Evolutionary conservation across 2,329 filamentous ascomycete genomes (phyloP), one percentile per base, ranked within the genome.

Genomic region (Neurospora sp.): DNA sequence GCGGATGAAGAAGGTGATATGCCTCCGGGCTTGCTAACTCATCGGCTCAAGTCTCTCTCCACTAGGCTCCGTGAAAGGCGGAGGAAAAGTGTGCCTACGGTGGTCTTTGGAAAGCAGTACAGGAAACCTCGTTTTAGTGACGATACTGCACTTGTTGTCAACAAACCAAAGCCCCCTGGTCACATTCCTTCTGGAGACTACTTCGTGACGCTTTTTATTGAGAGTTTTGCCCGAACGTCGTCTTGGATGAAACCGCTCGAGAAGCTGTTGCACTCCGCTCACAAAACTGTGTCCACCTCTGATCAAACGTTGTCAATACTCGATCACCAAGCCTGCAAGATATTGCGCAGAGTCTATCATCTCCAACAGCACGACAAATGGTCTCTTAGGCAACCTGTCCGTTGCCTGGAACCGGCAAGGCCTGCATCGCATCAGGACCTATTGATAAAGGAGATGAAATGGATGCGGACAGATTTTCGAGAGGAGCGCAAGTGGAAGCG

Each of bases 381-480:
- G 95, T 96, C 94, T 5, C 81, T 99, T 66, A 87, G 95, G 68
- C 96, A 99, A 77, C 89, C 94, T 62, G 92, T 96, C 77, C 91
- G 93, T 70, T 92, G 89, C 46, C 85, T 89, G 1, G 96, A 99
- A 79, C 94, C 95, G 4, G 85, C 87, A 4, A 88, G 93, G 43
- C 90, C 90, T 19, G 86, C 88, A 0, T 89, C 91, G 1, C 95
- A 98, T 74, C 92, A 90, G 87, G 96, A 99, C 80, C 86, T 95
- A 68, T 79, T 98, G 69, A 82, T 99, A 39, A 87, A 93, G 74
- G 94, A 99, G 82, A 92, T 95, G 87, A 97, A 94, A 79, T 98
- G 95, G 95, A 96, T 99, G 92, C 88, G 94, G 67, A 97, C 93
- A 1, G 96, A 99, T 80, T 98, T 97, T 77, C 87, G 91, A 68